A percentile compares a stretch with the other conserved stretches of the same genome.
Evolutionary conservation across 805 yeast species (phyloP).

Genomic region (Cyberlindnera nakhonratchasimensis): DNA sequence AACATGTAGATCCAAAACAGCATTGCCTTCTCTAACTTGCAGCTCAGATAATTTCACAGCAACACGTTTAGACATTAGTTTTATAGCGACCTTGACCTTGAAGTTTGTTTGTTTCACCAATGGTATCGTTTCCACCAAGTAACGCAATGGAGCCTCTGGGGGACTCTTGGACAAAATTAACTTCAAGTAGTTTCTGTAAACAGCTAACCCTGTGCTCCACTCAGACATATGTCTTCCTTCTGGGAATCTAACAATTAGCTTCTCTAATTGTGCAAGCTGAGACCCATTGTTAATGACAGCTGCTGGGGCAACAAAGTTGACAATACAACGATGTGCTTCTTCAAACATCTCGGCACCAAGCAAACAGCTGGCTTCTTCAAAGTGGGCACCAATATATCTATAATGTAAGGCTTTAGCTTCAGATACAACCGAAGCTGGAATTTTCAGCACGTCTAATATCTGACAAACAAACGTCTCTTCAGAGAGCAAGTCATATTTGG

Average conservation of each 20-base stretch:
- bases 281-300: constrained; percentile 51
- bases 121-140: constrained; percentile 45
- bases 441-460: constrained; percentile 37
- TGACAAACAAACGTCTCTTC: constrained; percentile 28
- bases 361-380: constrained; percentile 58
- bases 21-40: constrained; percentile 14
- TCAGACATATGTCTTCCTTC: constrained; percentile 37
- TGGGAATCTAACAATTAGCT: constrained; percentile 43
- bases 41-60: constrained; percentile 25
- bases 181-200: constrained; percentile 50
- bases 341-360: constrained; percentile 56
- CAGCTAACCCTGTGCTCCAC: constrained; percentile 58
- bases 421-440: constrained; percentile 48
- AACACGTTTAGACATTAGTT: constrained; percentile 48
- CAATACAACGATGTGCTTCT: constrained; percentile 60
- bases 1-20: constrained; percentile 24
- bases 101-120: constrained; percentile 35
- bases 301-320: constrained; percentile 66
- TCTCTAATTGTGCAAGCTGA: constrained; percentile 30
- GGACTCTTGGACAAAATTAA: constrained; percentile 25
- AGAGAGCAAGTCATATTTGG: constrained; percentile 25
- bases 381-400: constrained; percentile 45
- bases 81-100: constrained; percentile 45
- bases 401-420: constrained; percentile 61
- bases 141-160: constrained; percentile 31